A percentile compares a stretch with the other conserved stretches of the same genome.
Conservation (phyloP, 495 filamentous ascomycete genomes). For the Sporormia fimetaria region DNA sequence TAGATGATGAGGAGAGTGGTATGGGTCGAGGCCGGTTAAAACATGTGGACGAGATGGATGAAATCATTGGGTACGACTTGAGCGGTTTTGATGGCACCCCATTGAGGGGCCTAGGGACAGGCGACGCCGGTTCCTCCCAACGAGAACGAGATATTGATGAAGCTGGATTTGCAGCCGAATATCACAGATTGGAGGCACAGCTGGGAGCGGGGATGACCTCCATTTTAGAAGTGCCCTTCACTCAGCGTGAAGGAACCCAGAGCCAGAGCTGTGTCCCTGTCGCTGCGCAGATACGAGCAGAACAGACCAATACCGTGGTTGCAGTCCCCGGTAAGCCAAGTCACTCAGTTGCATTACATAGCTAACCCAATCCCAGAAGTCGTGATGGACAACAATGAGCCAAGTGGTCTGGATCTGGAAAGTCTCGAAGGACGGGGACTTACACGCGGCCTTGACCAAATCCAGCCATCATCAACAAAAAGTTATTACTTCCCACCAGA, state of each 20-base stretch:
- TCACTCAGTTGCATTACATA: background rate
- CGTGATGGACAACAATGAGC: background rate
- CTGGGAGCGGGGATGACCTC: slow-evolving; percentile 22
- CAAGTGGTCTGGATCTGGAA: slow-evolving; percentile 7
- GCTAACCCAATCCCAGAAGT: background rate
- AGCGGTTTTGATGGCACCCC: slow-evolving; percentile 18
- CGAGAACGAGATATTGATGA: slow-evolving; percentile 11
- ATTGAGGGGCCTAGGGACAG: slow-evolving; percentile 1
- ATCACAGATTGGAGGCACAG: slow-evolving; percentile 21
- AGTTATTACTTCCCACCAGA: slow-evolving; percentile 30
- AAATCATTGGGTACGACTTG: slow-evolving; percentile 21
- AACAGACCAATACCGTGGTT: slow-evolving; percentile 19
- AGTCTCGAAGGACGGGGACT: slow-evolving; percentile 1
- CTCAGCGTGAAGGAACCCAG: slow-evolving; percentile 5
- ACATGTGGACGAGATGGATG: slow-evolving; percentile 20
- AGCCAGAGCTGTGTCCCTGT: too few species aligned
- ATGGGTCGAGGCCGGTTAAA: slow-evolving; percentile 1
- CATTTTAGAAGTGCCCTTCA: slow-evolving; percentile 18
- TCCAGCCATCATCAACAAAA: too few species aligned
- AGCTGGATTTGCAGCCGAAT: slow-evolving; percentile 24
- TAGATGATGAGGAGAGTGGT: slow-evolving; percentile 19
- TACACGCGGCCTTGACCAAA: too few species aligned
- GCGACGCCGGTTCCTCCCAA: slow-evolving; percentile 12
- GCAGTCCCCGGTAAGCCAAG: background rate
- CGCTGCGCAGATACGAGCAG: slow-evolving; percentile 18